Conservation (phyloP, 164 flowering plant species). For the Hamamelis virginiana region DNA sequence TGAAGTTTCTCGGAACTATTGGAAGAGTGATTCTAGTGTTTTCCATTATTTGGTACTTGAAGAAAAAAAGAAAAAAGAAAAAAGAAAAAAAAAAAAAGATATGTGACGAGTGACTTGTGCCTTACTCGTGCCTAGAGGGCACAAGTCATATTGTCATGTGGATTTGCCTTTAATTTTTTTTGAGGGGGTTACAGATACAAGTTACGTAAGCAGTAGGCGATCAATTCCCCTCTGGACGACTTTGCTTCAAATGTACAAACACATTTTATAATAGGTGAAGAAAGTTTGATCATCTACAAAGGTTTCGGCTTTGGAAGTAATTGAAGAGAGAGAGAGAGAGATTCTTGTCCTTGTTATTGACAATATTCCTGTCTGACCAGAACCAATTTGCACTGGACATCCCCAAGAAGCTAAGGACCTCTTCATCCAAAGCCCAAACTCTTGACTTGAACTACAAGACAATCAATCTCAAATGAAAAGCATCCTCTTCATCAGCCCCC, state of each 20-base stretch:
- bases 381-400: slow-evolving; percentile 27
- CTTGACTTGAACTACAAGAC: slow-evolving; percentile 56
- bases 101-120: no score
- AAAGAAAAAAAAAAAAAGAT: no score
- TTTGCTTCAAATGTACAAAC: slow-evolving; percentile 21
- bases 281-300: slow-evolving; percentile 16
- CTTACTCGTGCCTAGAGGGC: no score
- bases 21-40: no score
- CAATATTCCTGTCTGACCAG: slow-evolving; percentile 24
- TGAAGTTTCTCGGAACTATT: no score
- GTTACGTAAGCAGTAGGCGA: neutral
- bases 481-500: slow-evolving; percentile 19
- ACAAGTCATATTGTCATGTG: no score
- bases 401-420: slow-evolving; percentile 41
- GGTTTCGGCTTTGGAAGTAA: neutral
- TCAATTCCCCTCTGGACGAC: slow-evolving; percentile 1
- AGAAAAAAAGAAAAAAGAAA: no score
- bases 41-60: no score
- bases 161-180: no score
- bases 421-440: slow-evolving; percentile 12
- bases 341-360: neutral
- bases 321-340: neutral
- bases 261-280: slow-evolving; percentile 2
- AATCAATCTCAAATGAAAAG: slow-evolving; percentile 43
- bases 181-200: no score